These are phyloP conservation scores for Ophiocytium majus DNA, from an alignment of 352 stramenopile species.

Conservation along the genomic window DNA sequence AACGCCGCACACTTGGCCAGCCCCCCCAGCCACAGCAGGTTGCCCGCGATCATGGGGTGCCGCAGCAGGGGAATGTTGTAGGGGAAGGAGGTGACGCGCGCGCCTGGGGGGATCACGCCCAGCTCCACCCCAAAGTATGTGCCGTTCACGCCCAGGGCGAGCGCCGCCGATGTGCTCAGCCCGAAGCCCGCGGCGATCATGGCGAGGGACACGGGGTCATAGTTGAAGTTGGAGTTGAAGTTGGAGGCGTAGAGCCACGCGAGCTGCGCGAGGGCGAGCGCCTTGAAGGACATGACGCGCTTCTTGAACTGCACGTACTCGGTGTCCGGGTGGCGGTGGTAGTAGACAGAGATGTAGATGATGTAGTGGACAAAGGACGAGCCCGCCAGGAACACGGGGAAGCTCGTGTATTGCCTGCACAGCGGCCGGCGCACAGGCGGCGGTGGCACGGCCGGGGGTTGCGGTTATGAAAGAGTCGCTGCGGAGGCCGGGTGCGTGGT, in stretches of 20 bases:
- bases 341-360: conserved; percentile 63
- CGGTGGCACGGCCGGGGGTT: too few species aligned
- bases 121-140: conserved; percentile 59
- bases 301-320: conserved; percentile 56
- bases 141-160: conserved; percentile 47
- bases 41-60: conserved; percentile 57
- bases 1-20: conserved; percentile 40
- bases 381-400: conserved; percentile 58
- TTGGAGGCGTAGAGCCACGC: conserved; percentile 26
- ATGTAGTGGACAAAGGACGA: conserved; percentile 63
- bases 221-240: not conserved
- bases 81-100: conserved; percentile 56
- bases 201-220: conserved; percentile 24
- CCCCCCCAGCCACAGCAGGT: conserved; percentile 50
- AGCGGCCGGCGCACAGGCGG: too few species aligned
- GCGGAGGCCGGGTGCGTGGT: too few species aligned
- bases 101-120: conserved; percentile 32
- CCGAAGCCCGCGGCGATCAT: conserved; percentile 39
- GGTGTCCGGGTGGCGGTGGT: conserved; percentile 43
- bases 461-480: too few species aligned
- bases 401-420: not conserved
- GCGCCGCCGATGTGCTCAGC: conserved; percentile 32
- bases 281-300: conserved; percentile 57
- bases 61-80: conserved; percentile 49
- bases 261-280: conserved; percentile 44